phyloP scores from a whole-genome alignment of 805 yeast species.

The Metschnikowia colocasiae region DNA sequence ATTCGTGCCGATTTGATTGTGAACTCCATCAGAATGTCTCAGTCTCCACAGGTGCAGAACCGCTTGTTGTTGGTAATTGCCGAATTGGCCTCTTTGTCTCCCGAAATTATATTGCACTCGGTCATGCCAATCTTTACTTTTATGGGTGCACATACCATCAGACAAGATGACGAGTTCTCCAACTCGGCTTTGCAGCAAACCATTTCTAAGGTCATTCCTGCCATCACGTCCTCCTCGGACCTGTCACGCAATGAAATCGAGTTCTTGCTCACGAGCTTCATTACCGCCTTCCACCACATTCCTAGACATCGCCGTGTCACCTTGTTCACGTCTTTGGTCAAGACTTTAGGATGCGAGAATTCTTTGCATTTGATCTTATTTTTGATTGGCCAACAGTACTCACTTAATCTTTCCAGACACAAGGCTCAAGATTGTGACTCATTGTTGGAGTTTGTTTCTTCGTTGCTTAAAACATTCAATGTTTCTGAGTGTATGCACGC shows the following conservation, averaged over 20 bases:
- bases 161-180: conserved; percentile 96
- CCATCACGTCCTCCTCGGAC: conserved; percentile 52
- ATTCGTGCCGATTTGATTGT: conserved; percentile 89
- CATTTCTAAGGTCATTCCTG: conserved; percentile 85
- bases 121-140: conserved; percentile 99
- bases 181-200: conserved; percentile 91
- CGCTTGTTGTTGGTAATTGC: conserved; percentile 80
- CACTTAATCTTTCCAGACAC: conserved; percentile 45
- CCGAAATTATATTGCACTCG: conserved; percentile 88
- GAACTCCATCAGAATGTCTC: conserved; percentile 81
- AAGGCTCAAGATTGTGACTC: conserved; percentile 65
- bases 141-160: conserved; percentile 96
- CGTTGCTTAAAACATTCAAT: conserved; percentile 65
- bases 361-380: conserved; percentile 72
- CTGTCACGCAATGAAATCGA: conserved; percentile 63
- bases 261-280: conserved; percentile 80
- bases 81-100: conserved; percentile 80
- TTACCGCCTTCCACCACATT: conserved; percentile 91
- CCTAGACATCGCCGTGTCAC: conserved; percentile 94
- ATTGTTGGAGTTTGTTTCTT: conserved; percentile 65
- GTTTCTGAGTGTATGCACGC: conserved; percentile 66
- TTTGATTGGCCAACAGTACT: conserved; percentile 77
- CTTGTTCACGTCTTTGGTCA: conserved; percentile 72
- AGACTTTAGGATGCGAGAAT: conserved; percentile 63
- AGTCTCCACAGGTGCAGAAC: conserved; percentile 94